These are phyloP conservation scores for Yarrowia yakushimensis DNA, from an alignment of 805 yeast genomes.

Conservation along the genomic window DNA sequence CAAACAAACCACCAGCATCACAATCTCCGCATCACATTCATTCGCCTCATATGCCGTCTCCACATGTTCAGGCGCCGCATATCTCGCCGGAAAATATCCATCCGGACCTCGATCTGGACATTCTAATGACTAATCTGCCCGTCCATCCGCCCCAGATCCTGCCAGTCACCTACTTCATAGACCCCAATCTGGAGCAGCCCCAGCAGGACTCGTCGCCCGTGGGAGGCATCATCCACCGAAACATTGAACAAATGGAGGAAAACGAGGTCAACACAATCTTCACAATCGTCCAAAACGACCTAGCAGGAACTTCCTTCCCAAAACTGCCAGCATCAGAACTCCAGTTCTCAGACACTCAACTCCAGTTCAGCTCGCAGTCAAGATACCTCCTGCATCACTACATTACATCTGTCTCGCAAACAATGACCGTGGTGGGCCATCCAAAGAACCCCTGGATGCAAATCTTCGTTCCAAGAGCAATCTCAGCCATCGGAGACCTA, in stretches of 20 bases:
- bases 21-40: background rate
- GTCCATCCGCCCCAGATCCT: slow-evolving; percentile 15
- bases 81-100: background rate
- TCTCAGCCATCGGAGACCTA: slow-evolving; percentile 77
- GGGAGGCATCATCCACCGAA: slow-evolving; percentile 14
- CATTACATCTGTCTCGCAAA: slow-evolving; percentile 70
- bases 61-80: background rate
- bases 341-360: slow-evolving; percentile 28
- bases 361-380: slow-evolving; percentile 47
- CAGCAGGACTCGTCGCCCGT: background rate
- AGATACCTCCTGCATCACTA: slow-evolving; percentile 70
- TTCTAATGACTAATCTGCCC: slow-evolving; percentile 9
- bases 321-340: slow-evolving; percentile 1
- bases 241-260: slow-evolving; percentile 19
- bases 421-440: slow-evolving; percentile 67
- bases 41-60: background rate
- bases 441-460: slow-evolving; percentile 85
- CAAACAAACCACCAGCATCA: background rate
- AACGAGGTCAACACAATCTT: slow-evolving; percentile 23
- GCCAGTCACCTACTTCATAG: slow-evolving; percentile 2
- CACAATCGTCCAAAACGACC: slow-evolving; percentile 13
- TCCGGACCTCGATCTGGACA: slow-evolving; percentile 1
- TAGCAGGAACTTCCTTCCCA: slow-evolving; percentile 18
- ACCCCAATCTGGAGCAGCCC: background rate
- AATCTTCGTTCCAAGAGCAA: slow-evolving; percentile 79